phyloP scores from a whole-genome alignment of 2,329 filamentous ascomycete species.

The Leptographium galeiforme region DNA sequence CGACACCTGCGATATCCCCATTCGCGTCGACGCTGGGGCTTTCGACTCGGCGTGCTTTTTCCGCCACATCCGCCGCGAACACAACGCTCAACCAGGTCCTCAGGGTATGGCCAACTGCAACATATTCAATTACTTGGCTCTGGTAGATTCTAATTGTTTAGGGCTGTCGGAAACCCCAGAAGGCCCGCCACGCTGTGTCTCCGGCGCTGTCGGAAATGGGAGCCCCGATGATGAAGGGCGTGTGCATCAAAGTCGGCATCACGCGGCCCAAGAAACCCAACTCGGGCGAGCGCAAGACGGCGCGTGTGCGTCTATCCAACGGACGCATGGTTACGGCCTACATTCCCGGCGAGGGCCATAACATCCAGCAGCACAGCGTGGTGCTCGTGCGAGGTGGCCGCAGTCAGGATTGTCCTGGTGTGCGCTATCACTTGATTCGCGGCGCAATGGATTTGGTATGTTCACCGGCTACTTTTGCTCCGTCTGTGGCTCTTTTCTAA shows the following conservation, averaged over 20 bases:
- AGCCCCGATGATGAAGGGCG: slow-evolving; percentile 80
- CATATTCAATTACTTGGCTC: not conserved
- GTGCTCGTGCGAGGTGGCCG: slow-evolving; percentile 89
- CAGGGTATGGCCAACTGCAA: slow-evolving; percentile 24
- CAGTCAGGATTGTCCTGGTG: slow-evolving; percentile 95
- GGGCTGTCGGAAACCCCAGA: slow-evolving; percentile 67
- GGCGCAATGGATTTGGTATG: slow-evolving; percentile 86
- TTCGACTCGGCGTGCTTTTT: slow-evolving; percentile 16
- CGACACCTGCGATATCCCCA: not conserved
- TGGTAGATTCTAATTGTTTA: slow-evolving; percentile 16
- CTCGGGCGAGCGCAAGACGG: slow-evolving; percentile 91
- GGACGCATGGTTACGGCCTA: slow-evolving; percentile 84
- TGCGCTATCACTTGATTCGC: slow-evolving; percentile 86
- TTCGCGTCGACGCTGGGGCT: slow-evolving; percentile 8
- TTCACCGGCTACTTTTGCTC: slow-evolving; percentile 11
- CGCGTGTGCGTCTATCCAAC: slow-evolving; percentile 75
- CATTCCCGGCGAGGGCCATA: slow-evolving; percentile 95
- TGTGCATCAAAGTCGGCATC: slow-evolving; percentile 87
- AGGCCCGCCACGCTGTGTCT: slow-evolving; percentile 73
- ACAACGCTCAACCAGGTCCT: slow-evolving; percentile 65
- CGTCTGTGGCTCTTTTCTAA: not conserved
- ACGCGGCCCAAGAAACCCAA: slow-evolving; percentile 98
- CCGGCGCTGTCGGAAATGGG: slow-evolving; percentile 60
- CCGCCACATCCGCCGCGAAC: slow-evolving; percentile 31
- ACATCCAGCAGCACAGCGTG: slow-evolving; percentile 97